Evolutionary conservation across 768 basidiomycete species (phyloP).

Genomic region (Hericium alpestre): DNA sequence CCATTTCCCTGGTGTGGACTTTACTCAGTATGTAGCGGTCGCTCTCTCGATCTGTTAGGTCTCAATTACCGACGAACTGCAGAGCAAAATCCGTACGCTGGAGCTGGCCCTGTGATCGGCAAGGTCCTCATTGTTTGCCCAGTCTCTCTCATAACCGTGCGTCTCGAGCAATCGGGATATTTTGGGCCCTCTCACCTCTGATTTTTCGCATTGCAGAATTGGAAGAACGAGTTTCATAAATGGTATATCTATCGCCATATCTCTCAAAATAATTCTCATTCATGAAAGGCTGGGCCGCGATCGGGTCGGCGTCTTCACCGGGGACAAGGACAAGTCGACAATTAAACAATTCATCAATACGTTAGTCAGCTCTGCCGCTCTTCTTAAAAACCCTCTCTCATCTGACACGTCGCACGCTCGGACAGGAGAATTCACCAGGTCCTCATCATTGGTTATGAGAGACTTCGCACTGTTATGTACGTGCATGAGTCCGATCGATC

Average conservation of each 20-base stretch:
- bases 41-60: background rate
- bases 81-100: conserved; percentile 81
- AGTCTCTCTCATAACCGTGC: conserved; percentile 75
- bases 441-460: conserved; percentile 91
- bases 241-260: conserved; percentile 40
- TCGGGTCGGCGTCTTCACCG: conserved; percentile 46
- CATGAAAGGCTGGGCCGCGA: conserved; percentile 40
- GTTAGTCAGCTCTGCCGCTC: conserved; percentile 30
- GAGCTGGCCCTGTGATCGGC: conserved; percentile 43
- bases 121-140: conserved; percentile 93
- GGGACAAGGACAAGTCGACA: conserved; percentile 43
- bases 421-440: conserved; percentile 69
- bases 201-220: conserved; percentile 48
- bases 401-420: background rate
- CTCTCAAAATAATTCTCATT: background rate
- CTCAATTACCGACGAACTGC: conserved; percentile 1
- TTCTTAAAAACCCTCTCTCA: background rate
- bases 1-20: conserved; percentile 88
- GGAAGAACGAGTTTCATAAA: conserved; percentile 92
- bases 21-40: conserved; percentile 60
- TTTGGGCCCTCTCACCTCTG: background rate
- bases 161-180: conserved; percentile 14
- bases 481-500: background rate
- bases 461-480: conserved; percentile 73
- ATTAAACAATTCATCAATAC: conserved; percentile 68